Evolutionary conservation across 805 yeast genomes (phyloP).

Genomic region (Martiniozyma abietophila): DNA sequence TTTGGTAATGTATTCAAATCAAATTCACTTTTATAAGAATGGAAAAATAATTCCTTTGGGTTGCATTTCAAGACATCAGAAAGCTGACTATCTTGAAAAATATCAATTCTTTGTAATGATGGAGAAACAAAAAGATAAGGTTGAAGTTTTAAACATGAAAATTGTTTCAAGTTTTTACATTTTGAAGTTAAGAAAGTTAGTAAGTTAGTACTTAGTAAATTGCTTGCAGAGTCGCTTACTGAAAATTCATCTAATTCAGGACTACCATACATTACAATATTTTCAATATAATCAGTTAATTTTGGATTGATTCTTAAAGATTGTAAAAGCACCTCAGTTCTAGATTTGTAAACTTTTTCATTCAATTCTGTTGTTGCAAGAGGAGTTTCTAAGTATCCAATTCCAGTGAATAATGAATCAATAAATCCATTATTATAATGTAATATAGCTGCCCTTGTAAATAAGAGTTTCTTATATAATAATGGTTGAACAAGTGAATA

Average conservation of each 20-base stretch:
- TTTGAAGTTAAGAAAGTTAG: slow-evolving; percentile 3
- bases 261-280: slow-evolving; percentile 26
- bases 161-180: slow-evolving; percentile 11
- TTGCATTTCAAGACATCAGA: not conserved
- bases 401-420: slow-evolving; percentile 29
- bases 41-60: slow-evolving; percentile 2
- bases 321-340: slow-evolving; percentile 33
- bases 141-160: slow-evolving; percentile 3
- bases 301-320: slow-evolving; percentile 28
- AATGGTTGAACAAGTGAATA: slow-evolving; percentile 23
- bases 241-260: slow-evolving; percentile 16
- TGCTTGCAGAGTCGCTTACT: slow-evolving; percentile 7
- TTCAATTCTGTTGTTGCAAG: slow-evolving; percentile 29
- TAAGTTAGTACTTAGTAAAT: slow-evolving; percentile 4
- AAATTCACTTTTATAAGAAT: not conserved
- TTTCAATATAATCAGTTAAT: slow-evolving; percentile 26
- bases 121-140: slow-evolving; percentile 1
- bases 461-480: slow-evolving; percentile 31
- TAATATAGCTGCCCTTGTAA: slow-evolving; percentile 28
- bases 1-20: slow-evolving; percentile 1
- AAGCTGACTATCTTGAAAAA: slow-evolving; percentile 7
- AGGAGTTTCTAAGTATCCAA: slow-evolving; percentile 30
- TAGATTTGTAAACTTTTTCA: slow-evolving; percentile 27
- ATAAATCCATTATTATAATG: slow-evolving; percentile 22
- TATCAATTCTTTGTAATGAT: slow-evolving; percentile 8